phyloP scores from a whole-genome alignment of 768 basidiomycete species.

The Kwoniella sp. region DNA sequence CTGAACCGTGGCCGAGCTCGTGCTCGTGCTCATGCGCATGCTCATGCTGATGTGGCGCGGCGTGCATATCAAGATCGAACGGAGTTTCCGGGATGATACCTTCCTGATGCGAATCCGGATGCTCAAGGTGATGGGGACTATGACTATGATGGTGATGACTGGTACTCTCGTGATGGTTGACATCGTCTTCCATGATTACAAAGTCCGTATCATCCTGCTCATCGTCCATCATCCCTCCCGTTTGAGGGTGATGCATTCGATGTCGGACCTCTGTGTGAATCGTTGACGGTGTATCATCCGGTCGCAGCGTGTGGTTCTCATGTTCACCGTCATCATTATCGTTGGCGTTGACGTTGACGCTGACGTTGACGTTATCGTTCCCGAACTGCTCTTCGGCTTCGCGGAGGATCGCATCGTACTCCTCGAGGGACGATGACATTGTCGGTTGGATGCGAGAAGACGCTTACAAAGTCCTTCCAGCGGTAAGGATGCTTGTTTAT shows the following conservation, averaged over 20 bases:
- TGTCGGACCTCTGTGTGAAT: neutral
- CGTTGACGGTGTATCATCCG: too few species aligned
- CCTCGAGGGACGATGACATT: constrained; percentile 6
- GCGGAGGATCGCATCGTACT: constrained; percentile 16
- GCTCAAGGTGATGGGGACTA: too few species aligned
- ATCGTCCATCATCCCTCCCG: constrained; percentile 16
- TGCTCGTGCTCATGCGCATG: too few species aligned
- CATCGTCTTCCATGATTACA: constrained; percentile 11
- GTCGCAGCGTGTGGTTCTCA: neutral
- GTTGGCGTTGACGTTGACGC: neutral
- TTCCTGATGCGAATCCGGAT: neutral
- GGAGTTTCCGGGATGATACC: neutral
- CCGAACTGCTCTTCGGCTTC: constrained; percentile 11
- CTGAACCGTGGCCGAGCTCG: too few species aligned
- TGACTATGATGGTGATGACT: too few species aligned
- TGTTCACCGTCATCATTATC: neutral
- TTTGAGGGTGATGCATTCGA: neutral
- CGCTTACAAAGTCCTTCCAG: too few species aligned
- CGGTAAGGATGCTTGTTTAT: too few species aligned
- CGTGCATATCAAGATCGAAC: neutral
- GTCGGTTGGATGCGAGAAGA: too few species aligned
- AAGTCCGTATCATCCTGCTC: constrained; percentile 19
- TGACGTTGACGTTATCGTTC: neutral
- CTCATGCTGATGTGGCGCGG: neutral
- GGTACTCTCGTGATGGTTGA: neutral